A percentile compares a stretch with the other conserved stretches of the same genome.
Conservation (phyloP, 2,329 filamentous ascomycete species). For the Microdochium trichocladiopsis region DNA sequence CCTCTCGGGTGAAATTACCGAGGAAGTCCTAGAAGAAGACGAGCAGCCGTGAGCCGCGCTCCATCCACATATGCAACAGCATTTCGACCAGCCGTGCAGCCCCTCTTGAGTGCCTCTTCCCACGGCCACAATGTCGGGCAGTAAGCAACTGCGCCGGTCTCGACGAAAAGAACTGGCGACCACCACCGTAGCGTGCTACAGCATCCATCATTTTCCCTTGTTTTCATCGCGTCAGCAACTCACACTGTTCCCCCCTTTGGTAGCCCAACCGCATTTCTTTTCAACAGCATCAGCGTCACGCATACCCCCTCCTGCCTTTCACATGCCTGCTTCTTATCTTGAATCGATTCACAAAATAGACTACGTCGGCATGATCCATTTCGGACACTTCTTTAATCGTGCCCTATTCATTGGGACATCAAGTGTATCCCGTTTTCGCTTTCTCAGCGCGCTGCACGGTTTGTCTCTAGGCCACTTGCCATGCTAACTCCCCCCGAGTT, state of each 20-base stretch:
- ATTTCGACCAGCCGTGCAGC: too few species aligned
- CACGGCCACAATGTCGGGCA: too few species aligned
- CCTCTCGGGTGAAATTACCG: constrained; percentile 36
- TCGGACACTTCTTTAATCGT: background rate
- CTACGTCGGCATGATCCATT: background rate
- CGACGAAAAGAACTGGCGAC: too few species aligned
- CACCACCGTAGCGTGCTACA: too few species aligned
- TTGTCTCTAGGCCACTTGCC: too few species aligned
- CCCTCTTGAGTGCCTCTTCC: too few species aligned
- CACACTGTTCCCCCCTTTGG: background rate
- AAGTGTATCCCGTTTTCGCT: background rate
- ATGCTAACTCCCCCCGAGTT: too few species aligned
- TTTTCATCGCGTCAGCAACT: background rate
- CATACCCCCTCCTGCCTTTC: constrained; percentile 1
- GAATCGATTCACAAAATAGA: background rate
- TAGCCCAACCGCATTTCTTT: background rate
- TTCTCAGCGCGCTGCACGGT: background rate
- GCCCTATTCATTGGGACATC: background rate
- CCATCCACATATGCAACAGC: too few species aligned
- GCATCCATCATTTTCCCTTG: background rate
- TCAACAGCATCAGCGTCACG: background rate
- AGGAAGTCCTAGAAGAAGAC: constrained; percentile 23
- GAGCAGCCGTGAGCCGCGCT: constrained; percentile 38
- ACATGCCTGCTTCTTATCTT: background rate
- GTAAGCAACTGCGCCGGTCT: too few species aligned